phyloP scores from a whole-genome alignment of 2,329 filamentous ascomycete genomes.

The Arachnomyces sp. region DNA sequence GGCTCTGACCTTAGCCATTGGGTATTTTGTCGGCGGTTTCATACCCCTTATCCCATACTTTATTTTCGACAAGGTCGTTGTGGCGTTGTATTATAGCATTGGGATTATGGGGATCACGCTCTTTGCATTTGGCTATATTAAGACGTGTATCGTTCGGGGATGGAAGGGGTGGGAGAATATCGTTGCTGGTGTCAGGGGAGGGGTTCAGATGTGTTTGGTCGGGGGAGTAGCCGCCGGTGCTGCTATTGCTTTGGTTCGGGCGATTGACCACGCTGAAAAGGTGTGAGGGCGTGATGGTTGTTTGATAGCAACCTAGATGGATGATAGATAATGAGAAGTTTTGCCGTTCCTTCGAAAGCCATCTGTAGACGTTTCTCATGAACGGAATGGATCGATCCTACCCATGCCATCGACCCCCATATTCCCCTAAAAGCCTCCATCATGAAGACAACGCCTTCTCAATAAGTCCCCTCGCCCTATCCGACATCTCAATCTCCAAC shows the following conservation, averaged over 20 bases:
- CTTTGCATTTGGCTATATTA: conserved; percentile 36
- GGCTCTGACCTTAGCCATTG: conserved; percentile 58
- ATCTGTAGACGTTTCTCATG: no score
- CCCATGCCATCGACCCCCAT: no score
- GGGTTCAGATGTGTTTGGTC: conserved; percentile 57
- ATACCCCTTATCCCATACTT: conserved; percentile 68
- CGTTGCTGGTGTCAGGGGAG: conserved; percentile 50
- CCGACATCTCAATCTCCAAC: conserved; percentile 58
- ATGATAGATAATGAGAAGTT: no score
- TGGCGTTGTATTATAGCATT: conserved; percentile 44
- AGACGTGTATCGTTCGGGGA: conserved; percentile 40
- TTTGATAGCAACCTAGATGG: no score
- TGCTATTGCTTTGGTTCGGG: conserved; percentile 55
- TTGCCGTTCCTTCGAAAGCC: no score
- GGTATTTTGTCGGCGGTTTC: conserved; percentile 63
- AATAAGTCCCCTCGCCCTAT: conserved; percentile 55
- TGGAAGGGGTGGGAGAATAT: conserved; percentile 41
- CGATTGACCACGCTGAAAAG: conserved; percentile 38
- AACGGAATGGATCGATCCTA: no score
- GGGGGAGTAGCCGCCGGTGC: conserved; percentile 60
- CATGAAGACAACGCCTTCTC: conserved; percentile 51
- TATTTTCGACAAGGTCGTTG: conserved; percentile 40
- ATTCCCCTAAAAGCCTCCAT: conserved; percentile 11
- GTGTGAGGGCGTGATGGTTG: neutral
- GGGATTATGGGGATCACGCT: conserved; percentile 36